Evolutionary conservation across 495 filamentous ascomycete genomes (phyloP), one percentile per base, ranked within the genome.

Genomic region (Tuber magnatum): DNA sequence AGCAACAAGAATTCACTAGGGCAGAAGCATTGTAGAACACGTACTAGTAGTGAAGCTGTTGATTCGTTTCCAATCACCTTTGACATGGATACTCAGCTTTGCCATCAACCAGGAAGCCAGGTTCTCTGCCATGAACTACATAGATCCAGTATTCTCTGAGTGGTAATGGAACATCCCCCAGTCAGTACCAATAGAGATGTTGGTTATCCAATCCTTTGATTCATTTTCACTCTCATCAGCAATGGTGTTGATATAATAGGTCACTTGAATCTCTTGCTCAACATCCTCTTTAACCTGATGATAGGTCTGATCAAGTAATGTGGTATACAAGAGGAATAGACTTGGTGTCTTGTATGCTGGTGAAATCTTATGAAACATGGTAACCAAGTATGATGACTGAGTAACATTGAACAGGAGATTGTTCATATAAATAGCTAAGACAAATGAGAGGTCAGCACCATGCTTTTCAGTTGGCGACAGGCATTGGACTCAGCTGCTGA

Each of bases 41-140:
- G 71, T 73, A 61, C 61, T 14, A 0, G 46, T 73, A 22, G 43
- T 46, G 24, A 73, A 61, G 32, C 43, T 56, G 32, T 73, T 73
- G 12, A 73, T 28, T 2, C 7, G 7, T 24, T 24, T 51, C 48
- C 48, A 51, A 51, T 51, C 48, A 7, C 48, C 22, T 8, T n/a
- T 24, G 5, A 51, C 8, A n/a, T n/a, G 24, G 0, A 51, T 2
- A 73, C 14, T 20, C 14, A 73, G 38, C 20, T 73, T 65, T 14
- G n/a, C 32, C 38, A 73, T 68, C 0, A 73, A 18, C 71, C 48
- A 73, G 0, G n/a, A 16, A 32, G 35, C 46, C 16, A 73, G 18
- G 9, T 73, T 68, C 32, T 18, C 48, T 3, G 48, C 48, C 0
- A 20, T 42, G 38, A 73, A 73, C 2, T 0, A 1, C 35, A n/a